These are phyloP conservation scores for Fusarium sp. DNA, from an alignment of 2,329 filamentous ascomycete genomes.

Conservation along the genomic window DNA sequence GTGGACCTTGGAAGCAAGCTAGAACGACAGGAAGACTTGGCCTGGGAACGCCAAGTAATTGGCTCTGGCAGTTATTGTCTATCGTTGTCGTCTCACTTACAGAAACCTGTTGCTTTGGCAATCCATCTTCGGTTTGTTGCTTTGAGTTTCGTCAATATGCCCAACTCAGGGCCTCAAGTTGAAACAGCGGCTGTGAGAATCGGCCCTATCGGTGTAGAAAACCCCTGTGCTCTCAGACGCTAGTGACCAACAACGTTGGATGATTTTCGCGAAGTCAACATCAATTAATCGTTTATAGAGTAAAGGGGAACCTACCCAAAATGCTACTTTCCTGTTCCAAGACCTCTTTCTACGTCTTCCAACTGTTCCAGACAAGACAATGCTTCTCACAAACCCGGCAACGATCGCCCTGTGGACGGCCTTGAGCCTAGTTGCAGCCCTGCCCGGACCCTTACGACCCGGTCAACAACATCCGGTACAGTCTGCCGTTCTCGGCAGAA, in stretches of 20 bases:
- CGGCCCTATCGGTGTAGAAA: not conserved
- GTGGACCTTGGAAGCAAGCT: not conserved
- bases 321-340: not conserved
- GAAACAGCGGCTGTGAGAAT: not conserved
- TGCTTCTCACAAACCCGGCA: not conserved
- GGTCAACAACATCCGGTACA: not conserved
- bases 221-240: not conserved
- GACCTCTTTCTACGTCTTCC: not conserved
- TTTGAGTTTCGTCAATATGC: not conserved
- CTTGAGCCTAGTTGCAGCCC: not conserved
- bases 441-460: not conserved
- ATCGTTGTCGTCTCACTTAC: not conserved
- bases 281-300: not conserved
- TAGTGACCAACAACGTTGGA: not conserved
- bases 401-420: not conserved
- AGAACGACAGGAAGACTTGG: not conserved
- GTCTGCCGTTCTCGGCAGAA: not conserved
- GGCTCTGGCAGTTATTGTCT: not conserved
- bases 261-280: not conserved
- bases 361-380: not conserved
- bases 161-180: not conserved
- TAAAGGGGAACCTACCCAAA: not conserved
- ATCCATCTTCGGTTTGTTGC: not conserved
- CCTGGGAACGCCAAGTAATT: not conserved
- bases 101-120: accelerated